Conservation (phyloP, 106 monocot genomes). For the Dactylorhiza incarnata region DNA sequence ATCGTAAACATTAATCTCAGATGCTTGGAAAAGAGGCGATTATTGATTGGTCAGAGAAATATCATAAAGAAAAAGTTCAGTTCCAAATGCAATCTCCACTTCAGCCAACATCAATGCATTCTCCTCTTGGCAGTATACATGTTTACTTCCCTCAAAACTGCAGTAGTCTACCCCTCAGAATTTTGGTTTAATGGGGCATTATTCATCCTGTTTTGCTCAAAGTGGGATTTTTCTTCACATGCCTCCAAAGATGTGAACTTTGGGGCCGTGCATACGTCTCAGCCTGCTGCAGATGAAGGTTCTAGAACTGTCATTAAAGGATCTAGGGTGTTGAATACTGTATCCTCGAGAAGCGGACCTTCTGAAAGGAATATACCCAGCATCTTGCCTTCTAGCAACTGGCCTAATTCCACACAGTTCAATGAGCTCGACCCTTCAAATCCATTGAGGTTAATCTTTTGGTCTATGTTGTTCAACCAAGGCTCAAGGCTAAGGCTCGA, state of each 20-base stretch:
- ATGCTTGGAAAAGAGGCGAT: constrained; percentile 29
- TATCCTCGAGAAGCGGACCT: constrained; percentile 20
- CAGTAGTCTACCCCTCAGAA: too few relatives aligned
- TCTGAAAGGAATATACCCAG: constrained; percentile 27
- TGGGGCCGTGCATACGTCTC: constrained; percentile 31
- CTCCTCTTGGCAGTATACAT: constrained; percentile 18
- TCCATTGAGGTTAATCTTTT: constrained; percentile 38
- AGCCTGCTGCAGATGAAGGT: constrained; percentile 66
- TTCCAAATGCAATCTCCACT: constrained; percentile 26
- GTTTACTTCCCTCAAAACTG: too few relatives aligned
- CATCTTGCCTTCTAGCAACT: constrained; percentile 17
- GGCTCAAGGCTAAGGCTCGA: too few relatives aligned
- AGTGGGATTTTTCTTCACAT: constrained; percentile 21
- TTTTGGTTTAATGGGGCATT: constrained; percentile 31
- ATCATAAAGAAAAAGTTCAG: constrained; percentile 20
- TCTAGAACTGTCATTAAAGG: constrained; percentile 68
- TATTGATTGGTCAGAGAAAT: constrained; percentile 20
- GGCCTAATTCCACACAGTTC: constrained; percentile 8
- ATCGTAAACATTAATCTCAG: constrained; percentile 9
- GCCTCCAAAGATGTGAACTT: constrained; percentile 23
- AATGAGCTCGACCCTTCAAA: constrained; percentile 41
- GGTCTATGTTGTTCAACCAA: too few relatives aligned
- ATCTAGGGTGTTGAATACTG: constrained; percentile 26
- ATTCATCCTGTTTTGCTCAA: constrained; percentile 29
- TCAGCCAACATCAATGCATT: too few relatives aligned